Evolutionary conservation across 2,329 filamentous ascomycete species (phyloP).

Genomic region (Aphanoascus verrucosus): DNA sequence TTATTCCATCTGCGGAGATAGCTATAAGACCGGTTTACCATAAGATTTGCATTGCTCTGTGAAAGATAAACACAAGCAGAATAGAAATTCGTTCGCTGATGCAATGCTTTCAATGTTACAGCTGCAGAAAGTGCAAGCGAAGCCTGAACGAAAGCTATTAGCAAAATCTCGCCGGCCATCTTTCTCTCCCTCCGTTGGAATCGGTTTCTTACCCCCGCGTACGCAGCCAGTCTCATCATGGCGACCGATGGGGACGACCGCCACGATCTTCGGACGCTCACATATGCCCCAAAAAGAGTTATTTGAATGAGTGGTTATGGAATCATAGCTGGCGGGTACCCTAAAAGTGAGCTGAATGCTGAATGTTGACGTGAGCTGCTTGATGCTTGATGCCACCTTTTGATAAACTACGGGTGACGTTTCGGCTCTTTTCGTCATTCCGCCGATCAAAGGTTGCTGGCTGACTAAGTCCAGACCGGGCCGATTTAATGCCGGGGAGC

Average conservation of each 20-base stretch:
- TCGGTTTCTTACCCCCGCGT: slow-evolving; percentile 39
- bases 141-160: slow-evolving; percentile 39
- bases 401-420: neutral
- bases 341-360: too few species aligned
- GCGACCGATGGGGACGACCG: slow-evolving; percentile 5
- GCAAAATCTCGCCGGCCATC: neutral
- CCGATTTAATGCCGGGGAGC: too few species aligned
- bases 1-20: slow-evolving; percentile 10
- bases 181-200: neutral
- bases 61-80: slow-evolving; percentile 93
- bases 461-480: too few species aligned
- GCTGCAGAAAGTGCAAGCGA: slow-evolving; percentile 74
- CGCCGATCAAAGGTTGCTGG: too few species aligned
- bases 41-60: slow-evolving; percentile 88
- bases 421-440: slow-evolving; percentile 1
- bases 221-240: slow-evolving; percentile 41
- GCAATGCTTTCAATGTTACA: slow-evolving; percentile 81
- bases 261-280: slow-evolving; percentile 2
- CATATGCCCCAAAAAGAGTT: neutral
- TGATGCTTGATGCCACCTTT: slow-evolving; percentile 6
- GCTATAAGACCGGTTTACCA: slow-evolving; percentile 48
- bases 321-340: too few species aligned
- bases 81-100: slow-evolving; percentile 95
- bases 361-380: neutral
- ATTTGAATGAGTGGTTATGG: neutral